Conservation (phyloP, 805 yeast genomes). For the Ogataea ganodermae region DNA sequence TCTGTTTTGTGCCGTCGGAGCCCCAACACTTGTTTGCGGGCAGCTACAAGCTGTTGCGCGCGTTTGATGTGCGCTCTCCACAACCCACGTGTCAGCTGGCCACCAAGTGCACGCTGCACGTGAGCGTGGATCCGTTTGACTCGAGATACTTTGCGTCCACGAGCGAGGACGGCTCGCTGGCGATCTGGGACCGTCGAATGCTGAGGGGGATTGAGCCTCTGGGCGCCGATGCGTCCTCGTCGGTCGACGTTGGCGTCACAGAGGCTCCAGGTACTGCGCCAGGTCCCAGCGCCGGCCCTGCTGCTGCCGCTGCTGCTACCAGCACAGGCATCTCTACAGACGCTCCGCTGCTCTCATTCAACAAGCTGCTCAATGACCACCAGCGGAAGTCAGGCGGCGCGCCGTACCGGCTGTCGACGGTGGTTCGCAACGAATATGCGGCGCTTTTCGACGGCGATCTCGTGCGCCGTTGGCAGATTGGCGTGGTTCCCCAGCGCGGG, state of each 20-base stretch:
- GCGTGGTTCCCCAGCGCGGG: slow-evolving; percentile 44
- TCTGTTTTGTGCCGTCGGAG: slow-evolving; percentile 64
- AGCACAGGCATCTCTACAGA: slow-evolving; percentile 33
- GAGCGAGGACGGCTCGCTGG: slow-evolving; percentile 81
- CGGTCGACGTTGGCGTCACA: slow-evolving; percentile 11
- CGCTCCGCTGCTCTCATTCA: slow-evolving; percentile 60
- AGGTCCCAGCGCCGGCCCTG: too few relatives aligned
- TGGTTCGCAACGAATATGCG: slow-evolving; percentile 70
- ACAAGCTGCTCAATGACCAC: slow-evolving; percentile 61
- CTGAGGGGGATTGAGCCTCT: slow-evolving; percentile 29
- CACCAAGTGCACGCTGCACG: slow-evolving; percentile 68
- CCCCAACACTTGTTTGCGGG: slow-evolving; percentile 61
- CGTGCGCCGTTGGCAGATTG: slow-evolving; percentile 80
- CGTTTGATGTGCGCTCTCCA: slow-evolving; percentile 68
- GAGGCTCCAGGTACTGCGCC: too few relatives aligned
- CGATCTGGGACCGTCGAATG: slow-evolving; percentile 79
- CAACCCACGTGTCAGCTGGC: slow-evolving; percentile 73
- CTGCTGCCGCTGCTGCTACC: slow-evolving; percentile 5
- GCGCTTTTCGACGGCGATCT: slow-evolving; percentile 77
- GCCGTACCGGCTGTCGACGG: slow-evolving; percentile 68
- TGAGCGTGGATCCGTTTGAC: slow-evolving; percentile 69
- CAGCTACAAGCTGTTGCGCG: slow-evolving; percentile 73
- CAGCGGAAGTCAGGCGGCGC: slow-evolving; percentile 58
- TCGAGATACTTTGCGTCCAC: slow-evolving; percentile 68
- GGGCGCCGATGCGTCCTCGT: slow-evolving; percentile 7